phyloP scores from a whole-genome alignment of 2,329 filamentous ascomycete species.

The Eutypa lata region DNA sequence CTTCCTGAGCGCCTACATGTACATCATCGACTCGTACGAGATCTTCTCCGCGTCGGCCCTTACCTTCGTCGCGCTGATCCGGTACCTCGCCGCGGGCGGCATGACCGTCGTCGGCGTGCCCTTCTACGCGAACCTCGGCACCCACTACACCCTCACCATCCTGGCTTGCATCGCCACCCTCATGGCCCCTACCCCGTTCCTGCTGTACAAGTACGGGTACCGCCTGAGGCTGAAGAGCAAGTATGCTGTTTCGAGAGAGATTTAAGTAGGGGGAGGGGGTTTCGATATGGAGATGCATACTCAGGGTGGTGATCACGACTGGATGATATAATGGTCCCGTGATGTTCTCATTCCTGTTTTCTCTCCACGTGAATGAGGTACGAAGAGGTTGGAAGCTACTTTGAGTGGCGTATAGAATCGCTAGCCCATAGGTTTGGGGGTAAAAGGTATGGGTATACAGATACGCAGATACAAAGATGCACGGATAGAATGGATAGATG shows the following conservation, averaged over 20 bases:
- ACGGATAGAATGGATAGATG: too few species aligned
- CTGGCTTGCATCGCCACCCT: slow-evolving; percentile 26
- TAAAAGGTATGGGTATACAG: too few species aligned
- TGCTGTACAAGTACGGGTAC: slow-evolving; percentile 17
- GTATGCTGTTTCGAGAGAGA: slow-evolving; percentile 7
- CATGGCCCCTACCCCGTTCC: slow-evolving; percentile 27
- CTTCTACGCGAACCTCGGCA: slow-evolving; percentile 31
- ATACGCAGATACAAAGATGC: too few species aligned
- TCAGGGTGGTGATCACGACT: too few species aligned
- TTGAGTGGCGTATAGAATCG: too few species aligned
- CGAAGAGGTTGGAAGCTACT: too few species aligned
- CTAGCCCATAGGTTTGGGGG: too few species aligned
- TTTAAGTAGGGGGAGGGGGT: neutral
- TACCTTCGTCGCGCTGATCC: slow-evolving; percentile 26
- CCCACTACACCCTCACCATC: slow-evolving; percentile 30
- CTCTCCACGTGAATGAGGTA: too few species aligned
- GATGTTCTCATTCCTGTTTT: too few species aligned
- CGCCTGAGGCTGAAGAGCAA: slow-evolving; percentile 8
- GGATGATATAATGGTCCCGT: too few species aligned
- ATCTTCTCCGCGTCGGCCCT: slow-evolving; percentile 31
- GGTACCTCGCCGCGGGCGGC: slow-evolving; percentile 30
- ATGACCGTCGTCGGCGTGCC: slow-evolving; percentile 33
- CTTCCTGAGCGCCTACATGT: slow-evolving; percentile 31
- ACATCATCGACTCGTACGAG: slow-evolving; percentile 34
- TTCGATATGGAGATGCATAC: too few species aligned